Percentiles rank a stretch among this genome's conserved stretches.
Conservation (phyloP, 805 yeast species). For the Wickerhamiella spandovensis region DNA sequence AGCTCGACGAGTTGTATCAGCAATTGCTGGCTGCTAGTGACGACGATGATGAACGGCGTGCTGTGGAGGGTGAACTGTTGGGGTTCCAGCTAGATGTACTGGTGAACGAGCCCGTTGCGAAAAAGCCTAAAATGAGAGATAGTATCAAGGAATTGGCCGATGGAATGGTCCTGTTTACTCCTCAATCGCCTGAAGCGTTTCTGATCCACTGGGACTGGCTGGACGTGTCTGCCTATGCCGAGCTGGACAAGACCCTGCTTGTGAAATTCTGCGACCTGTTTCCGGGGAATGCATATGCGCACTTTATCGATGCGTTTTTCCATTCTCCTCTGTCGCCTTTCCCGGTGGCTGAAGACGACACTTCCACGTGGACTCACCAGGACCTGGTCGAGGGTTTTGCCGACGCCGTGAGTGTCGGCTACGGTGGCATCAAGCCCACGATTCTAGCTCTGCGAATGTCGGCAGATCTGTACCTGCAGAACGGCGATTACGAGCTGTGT, state of each 20-base stretch:
- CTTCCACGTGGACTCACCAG: slow-evolving; percentile 26
- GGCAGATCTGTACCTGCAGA: slow-evolving; percentile 43
- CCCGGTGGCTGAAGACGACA: slow-evolving; percentile 3
- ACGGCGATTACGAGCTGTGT: slow-evolving; percentile 51
- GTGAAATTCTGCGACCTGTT: slow-evolving; percentile 6
- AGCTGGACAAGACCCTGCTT: slow-evolving; percentile 28
- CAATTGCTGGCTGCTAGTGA: slow-evolving; percentile 43
- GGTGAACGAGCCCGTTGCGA: slow-evolving; percentile 34
- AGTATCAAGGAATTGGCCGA: slow-evolving; percentile 45
- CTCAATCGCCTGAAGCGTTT: slow-evolving; percentile 41
- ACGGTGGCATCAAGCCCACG: slow-evolving; percentile 19
- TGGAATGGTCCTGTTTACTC: slow-evolving; percentile 59
- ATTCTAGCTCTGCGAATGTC: slow-evolving; percentile 55
- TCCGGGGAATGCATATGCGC: slow-evolving; percentile 6
- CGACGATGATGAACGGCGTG: slow-evolving; percentile 47
- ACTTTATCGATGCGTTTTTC: slow-evolving; percentile 5
- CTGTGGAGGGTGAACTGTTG: slow-evolving; percentile 47
- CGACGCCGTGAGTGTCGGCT: slow-evolving; percentile 32
- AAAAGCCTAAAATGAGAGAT: slow-evolving; percentile 28
- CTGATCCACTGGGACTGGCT: slow-evolving; percentile 32
- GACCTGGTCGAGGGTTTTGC: slow-evolving; percentile 37
- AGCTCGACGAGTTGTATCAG: slow-evolving; percentile 40
- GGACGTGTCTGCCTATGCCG: slow-evolving; percentile 40
- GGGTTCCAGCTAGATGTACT: slow-evolving; percentile 43
- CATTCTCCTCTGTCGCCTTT: slow-evolving; percentile 5